phyloP scores from a whole-genome alignment of 257 asterid genomes.

The Penstemon davidsonii region DNA sequence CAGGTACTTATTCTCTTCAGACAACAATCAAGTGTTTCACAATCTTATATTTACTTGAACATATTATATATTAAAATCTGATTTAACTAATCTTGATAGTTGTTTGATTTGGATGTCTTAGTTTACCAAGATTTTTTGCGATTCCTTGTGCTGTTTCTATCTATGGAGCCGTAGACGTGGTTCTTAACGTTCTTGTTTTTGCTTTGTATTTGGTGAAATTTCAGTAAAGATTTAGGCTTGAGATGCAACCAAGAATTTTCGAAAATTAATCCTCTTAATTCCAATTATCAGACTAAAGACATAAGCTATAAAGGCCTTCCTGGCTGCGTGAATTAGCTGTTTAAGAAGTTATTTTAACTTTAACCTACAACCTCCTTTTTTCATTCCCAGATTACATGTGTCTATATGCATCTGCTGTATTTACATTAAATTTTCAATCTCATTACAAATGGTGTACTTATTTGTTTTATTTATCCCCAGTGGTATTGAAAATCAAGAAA shows the following conservation, averaged over 20 bases:
- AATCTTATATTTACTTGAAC: constrained; percentile 16
- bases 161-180: constrained; percentile 7
- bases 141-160: constrained; percentile 7
- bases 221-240: constrained; percentile 11
- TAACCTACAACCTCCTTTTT: not conserved
- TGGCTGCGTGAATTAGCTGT: constrained; percentile 19
- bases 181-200: not conserved
- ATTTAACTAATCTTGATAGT: not conserved
- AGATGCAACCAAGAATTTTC: not conserved
- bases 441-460: constrained; percentile 1
- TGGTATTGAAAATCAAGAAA: constrained; percentile 2
- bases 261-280: not conserved
- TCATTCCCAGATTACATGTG: constrained; percentile 1
- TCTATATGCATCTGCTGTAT: constrained; percentile 10
- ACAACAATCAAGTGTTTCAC: not conserved
- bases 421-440: constrained; percentile 5
- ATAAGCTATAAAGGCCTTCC: not conserved
- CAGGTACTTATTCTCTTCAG: constrained; percentile 76
- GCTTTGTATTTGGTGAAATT: not conserved
- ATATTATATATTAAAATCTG: constrained; percentile 7
- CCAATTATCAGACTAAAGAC: constrained; percentile 9
- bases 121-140: constrained; percentile 4
- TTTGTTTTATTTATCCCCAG: constrained; percentile 9
- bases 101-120: constrained; percentile 1
- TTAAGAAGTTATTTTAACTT: not conserved